Conservation (phyloP, 257 asterid species). For the Striga asiatica region DNA sequence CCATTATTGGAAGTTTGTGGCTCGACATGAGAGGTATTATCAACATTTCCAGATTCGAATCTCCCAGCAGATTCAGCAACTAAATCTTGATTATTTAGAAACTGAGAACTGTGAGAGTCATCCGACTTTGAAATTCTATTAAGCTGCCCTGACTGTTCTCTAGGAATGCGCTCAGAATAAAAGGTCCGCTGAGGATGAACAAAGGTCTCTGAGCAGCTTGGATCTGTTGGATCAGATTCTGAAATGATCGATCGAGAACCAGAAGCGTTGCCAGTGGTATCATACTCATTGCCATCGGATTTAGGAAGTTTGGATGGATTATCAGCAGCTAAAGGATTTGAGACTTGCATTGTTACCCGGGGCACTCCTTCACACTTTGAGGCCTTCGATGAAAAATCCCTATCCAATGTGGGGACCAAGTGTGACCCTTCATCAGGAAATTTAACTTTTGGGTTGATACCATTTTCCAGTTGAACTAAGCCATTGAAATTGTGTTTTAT, state of each 20-base stretch:
- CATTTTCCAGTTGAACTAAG: slow-evolving; percentile 21
- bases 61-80: slow-evolving; percentile 32
- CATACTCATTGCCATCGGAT: slow-evolving; percentile 26
- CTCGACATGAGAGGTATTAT: slow-evolving; percentile 18
- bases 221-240: slow-evolving; percentile 39
- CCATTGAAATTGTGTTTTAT: slow-evolving; percentile 20
- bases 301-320: slow-evolving; percentile 6
- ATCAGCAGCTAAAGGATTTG: slow-evolving; percentile 35
- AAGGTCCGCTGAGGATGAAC: slow-evolving; percentile 51
- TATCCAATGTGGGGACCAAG: slow-evolving; percentile 20
- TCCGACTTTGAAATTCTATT: slow-evolving; percentile 85
- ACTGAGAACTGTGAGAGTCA: slow-evolving; percentile 72
- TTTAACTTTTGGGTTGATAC: slow-evolving; percentile 17
- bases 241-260: slow-evolving; percentile 30
- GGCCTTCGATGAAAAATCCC: slow-evolving; percentile 21
- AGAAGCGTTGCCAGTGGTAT: slow-evolving; percentile 22
- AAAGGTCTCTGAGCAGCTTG: slow-evolving; percentile 44
- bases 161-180: slow-evolving; percentile 64
- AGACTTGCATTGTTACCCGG: slow-evolving; percentile 26
- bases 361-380: slow-evolving; percentile 24
- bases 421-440: slow-evolving; percentile 27
- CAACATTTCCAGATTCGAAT: slow-evolving; percentile 25
- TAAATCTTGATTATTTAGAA: slow-evolving; percentile 39
- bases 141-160: slow-evolving; percentile 53
- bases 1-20: slow-evolving; percentile 31